Base-by-base conservation (phyloP, 495 filamentous ascomycete genomes). In the Aspergillus olivimuriae region DNA sequence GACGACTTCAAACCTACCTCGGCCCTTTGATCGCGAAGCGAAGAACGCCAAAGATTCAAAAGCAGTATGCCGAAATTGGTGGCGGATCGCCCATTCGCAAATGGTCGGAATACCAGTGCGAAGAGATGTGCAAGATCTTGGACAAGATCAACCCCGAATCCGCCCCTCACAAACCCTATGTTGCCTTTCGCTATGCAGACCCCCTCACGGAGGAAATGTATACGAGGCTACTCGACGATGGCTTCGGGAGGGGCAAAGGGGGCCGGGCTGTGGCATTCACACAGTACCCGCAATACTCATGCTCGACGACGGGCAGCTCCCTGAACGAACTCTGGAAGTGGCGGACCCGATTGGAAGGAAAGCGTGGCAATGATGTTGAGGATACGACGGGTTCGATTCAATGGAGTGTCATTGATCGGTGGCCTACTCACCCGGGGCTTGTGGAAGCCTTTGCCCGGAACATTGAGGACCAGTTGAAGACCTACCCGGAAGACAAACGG, bases 241-340 rank as follows among this genome's bases (percentile, higher is more conserved):
- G 94, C 0, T 90, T 99, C 53, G 87, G 87, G 26, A 76, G 78
- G 19, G 89, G 89, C 2, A 86, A 80, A 46, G 89, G 89, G 10
- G 89, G 89, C 1, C 80, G 94, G 39, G 94, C 94, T 4, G 87
- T 99, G 5, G 94, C 94, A 2, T 99, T 97, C 62, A 95, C 92
- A 3, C 94, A 99, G 61, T 99, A 99, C 53, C 94, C 94, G 16
- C 94, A 99, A 60, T 99, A 99, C 61, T 92, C 86, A n/a, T 99
- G 94, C 66, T 94, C 88, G 18, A 99, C 94, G 5, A 99, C 94
- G 1, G 94, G 94, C 26, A 94, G 88, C 65, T 92, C 86, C 35
- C 62, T 99, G 41, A 99, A 97, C 56, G 94, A 99, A 68, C 60
- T 99, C 32, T 99, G 94, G 94, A 94, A 90, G 65, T 94, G 89